Evolutionary conservation across 176 grass and related monocot genomes (phyloP), one percentile per base, ranked within the genome.

Genomic region (Eleusine indica): DNA sequence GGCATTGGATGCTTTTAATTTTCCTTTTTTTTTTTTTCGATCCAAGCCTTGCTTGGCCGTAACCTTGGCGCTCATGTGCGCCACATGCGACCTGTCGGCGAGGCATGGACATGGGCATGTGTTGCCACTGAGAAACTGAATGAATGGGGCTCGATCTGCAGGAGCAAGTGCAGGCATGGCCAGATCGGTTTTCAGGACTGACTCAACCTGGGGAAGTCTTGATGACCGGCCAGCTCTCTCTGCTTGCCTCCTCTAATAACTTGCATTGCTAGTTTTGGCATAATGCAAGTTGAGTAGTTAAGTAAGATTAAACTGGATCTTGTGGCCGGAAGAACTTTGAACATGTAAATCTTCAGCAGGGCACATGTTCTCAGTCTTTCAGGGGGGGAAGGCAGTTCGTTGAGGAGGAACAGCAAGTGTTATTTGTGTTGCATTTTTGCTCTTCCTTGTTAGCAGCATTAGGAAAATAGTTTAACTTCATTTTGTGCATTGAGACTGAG

Each of bases 21-120:
- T 35, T 35, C 1, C 32, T 35, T 35, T 35, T 35, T 35, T 30
- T 16, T 35, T 42, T 16, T 74, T 13, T 49, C 10, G n/a, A 5
- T 11, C 12, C 17, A 29, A 52, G 70, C 19, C 49, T 52, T 52
- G 49, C 68, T 88, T 78, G 74, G 32, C 74, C 57, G 28, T 2
- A 57, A 71, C 56, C 15, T 54, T 42, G 35, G 46, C 35, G 28
- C 7, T 87, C 94, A 96, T 96, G 91, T 91, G 91, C 94, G 71
- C 73, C 91, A 87, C 91, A 87, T 96, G 91, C 80, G 35, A 18
- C 19, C 32, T 89, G 94, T 96, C 91, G 86, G 81, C 73, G 29
- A 13, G 48, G 37, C 14, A 21, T 52, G 68, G 80, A 78, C 84
- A 81, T 35, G 18, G 41, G 51, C 84, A 83, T 74, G 84, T 86